Conservation (phyloP, 2,329 filamentous ascomycete species). For the Daldinia eschscholtzii region DNA sequence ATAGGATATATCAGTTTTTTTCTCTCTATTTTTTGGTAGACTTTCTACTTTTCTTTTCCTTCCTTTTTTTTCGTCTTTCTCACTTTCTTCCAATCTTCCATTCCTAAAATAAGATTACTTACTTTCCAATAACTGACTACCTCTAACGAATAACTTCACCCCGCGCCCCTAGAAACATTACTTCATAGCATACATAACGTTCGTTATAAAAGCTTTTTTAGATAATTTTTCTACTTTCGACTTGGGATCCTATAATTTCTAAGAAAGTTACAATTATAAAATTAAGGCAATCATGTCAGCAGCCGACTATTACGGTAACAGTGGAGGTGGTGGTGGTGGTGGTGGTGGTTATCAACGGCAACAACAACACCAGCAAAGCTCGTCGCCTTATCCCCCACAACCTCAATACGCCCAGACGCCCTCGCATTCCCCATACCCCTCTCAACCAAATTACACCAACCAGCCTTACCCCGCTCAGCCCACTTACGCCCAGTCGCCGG, state of each 20-base stretch:
- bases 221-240: background rate
- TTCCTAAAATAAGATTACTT: background rate
- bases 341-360: slow-evolving; percentile 35
- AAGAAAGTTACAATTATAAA: background rate
- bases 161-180: background rate
- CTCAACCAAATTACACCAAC: slow-evolving; percentile 35
- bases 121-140: background rate
- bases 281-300: slow-evolving; percentile 46
- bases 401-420: slow-evolving; percentile 41
- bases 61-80: background rate
- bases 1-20: background rate
- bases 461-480: slow-evolving; percentile 44
- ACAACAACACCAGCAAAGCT: background rate
- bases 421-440: slow-evolving; percentile 44
- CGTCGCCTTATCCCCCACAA: slow-evolving; percentile 13
- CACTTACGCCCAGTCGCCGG: slow-evolving; percentile 39
- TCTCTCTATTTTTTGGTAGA: background rate
- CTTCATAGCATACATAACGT: slow-evolving; percentile 2
- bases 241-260: background rate
- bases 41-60: background rate
- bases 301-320: slow-evolving; percentile 50
- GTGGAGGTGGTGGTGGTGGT: slow-evolving; percentile 38
- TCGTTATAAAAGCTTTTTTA: background rate
- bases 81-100: too few relatives aligned
- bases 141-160: too few relatives aligned